These are phyloP conservation scores for Xylogone sp. DNA, from an alignment of 2,329 filamentous ascomycete species.

Conservation along the genomic window DNA sequence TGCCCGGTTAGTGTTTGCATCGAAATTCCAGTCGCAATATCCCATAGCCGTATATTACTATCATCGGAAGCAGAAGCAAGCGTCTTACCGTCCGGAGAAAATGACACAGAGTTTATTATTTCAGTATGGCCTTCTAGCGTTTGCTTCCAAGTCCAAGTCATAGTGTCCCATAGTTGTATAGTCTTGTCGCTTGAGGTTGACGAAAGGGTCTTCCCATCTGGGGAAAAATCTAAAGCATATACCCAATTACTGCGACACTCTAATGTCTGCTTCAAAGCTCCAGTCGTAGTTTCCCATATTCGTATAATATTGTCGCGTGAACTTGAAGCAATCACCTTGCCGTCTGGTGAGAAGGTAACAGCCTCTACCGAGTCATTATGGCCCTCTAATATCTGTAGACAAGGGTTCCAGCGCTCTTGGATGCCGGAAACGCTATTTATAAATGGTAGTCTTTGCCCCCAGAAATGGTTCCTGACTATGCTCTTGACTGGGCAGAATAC, in stretches of 20 bases:
- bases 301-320: too few relatives aligned
- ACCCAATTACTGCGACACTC: neutral
- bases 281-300: conserved; percentile 9
- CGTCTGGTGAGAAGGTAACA: conserved; percentile 1
- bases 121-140: conserved; percentile 7
- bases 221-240: conserved; percentile 6
- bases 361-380: conserved; percentile 1
- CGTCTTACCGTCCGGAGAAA: conserved; percentile 4
- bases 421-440: conserved; percentile 1
- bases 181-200: conserved; percentile 3
- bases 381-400: conserved; percentile 1
- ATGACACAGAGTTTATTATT: conserved; percentile 3
- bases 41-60: conserved; percentile 5
- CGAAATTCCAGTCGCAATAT: conserved; percentile 1
- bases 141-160: neutral
- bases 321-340: conserved; percentile 1
- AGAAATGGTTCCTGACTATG: conserved; percentile 3
- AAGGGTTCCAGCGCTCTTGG: conserved; percentile 1
- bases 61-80: conserved; percentile 1
- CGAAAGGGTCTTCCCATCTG: conserved; percentile 1
- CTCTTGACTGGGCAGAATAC: conserved; percentile 3
- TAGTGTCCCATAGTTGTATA: conserved; percentile 1
- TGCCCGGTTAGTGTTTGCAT: conserved; percentile 57
- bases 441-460: neutral
- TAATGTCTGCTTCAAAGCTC: neutral